phyloP scores from a whole-genome alignment of 1,284 basidiomycete genomes.

The Earliella scabrosa region DNA sequence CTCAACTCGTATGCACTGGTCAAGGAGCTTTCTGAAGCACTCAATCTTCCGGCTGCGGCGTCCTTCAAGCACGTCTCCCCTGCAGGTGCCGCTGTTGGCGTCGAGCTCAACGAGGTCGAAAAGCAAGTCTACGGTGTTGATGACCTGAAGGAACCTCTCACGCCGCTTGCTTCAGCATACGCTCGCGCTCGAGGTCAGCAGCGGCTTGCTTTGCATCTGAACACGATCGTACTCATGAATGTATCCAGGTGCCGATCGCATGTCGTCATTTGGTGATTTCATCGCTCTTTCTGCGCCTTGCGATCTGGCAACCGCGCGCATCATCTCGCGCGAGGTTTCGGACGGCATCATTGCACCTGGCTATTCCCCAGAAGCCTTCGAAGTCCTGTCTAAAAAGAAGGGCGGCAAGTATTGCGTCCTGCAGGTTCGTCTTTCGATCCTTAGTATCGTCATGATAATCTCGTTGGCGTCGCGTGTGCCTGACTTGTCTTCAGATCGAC shows the following conservation, averaged over 20 bases:
- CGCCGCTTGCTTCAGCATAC: slow-evolving; percentile 91
- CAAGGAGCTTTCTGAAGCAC: slow-evolving; percentile 88
- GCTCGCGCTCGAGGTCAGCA: slow-evolving; percentile 88
- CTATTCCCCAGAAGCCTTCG: slow-evolving; percentile 88
- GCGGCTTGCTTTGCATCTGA: not conserved
- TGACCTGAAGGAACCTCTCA: slow-evolving; percentile 89
- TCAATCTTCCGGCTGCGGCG: slow-evolving; percentile 91
- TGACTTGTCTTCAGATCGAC: slow-evolving; percentile 70
- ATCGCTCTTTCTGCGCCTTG: slow-evolving; percentile 94
- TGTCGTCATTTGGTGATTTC: slow-evolving; percentile 99
- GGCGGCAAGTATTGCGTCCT: slow-evolving; percentile 98
- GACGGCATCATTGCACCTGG: slow-evolving; percentile 98
- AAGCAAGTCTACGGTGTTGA: slow-evolving; percentile 97
- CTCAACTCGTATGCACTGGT: slow-evolving; percentile 98
- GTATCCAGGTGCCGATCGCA: slow-evolving; percentile 88
- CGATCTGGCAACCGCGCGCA: slow-evolving; percentile 93
- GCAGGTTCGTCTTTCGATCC: slow-evolving; percentile 52
- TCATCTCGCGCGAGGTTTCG: slow-evolving; percentile 97
- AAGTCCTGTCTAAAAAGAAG: slow-evolving; percentile 96
- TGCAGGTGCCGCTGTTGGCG: slow-evolving; percentile 92
- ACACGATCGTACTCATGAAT: not conserved
- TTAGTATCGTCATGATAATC: not conserved
- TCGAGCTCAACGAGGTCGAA: slow-evolving; percentile 85
- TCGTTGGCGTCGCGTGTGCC: not conserved
- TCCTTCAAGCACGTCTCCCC: slow-evolving; percentile 99